A percentile compares a stretch with the other conserved stretches of the same genome.
phyloP scores from a whole-genome alignment of 176 grass and related monocot genomes.

The Bonia amplexicaulis region DNA sequence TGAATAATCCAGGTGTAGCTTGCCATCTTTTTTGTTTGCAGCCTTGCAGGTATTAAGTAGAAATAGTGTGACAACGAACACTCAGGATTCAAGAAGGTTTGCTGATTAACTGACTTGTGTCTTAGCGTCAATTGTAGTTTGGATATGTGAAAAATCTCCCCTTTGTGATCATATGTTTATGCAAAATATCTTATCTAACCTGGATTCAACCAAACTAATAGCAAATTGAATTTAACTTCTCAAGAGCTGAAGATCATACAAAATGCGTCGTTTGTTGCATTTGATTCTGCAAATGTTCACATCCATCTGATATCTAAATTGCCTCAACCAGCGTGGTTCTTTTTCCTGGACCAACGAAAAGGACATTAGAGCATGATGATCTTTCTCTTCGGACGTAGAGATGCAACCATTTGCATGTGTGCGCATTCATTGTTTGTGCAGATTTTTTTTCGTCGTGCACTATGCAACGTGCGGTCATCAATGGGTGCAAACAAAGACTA shows the following conservation, averaged over 20 bases:
- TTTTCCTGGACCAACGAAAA: not conserved
- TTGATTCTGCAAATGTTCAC: not conserved
- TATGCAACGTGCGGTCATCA: not conserved
- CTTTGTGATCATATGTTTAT: not conserved
- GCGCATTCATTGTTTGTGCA: not conserved
- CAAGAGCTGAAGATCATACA: not conserved
- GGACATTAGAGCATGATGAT: not conserved
- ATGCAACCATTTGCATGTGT: not conserved
- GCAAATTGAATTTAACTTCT: not conserved
- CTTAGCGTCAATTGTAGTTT: not conserved
- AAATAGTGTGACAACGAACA: not conserved
- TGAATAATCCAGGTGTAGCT: not conserved
- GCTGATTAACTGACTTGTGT: not conserved
- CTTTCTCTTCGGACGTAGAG: not conserved
- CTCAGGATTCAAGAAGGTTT: not conserved
- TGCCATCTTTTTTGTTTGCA: not conserved
- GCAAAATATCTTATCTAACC: not conserved
- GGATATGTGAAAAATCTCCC: too few relatives aligned
- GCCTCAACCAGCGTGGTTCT: not conserved
- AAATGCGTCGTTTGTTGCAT: not conserved
- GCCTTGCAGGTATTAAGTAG: not conserved
- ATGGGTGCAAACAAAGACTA: not conserved
- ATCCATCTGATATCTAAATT: not conserved
- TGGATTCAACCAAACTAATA: not conserved
- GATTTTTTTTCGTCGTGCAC: not conserved